Conservation (phyloP, 2,329 filamentous ascomycete genomes). For the Colletotrichum shisoi region DNA sequence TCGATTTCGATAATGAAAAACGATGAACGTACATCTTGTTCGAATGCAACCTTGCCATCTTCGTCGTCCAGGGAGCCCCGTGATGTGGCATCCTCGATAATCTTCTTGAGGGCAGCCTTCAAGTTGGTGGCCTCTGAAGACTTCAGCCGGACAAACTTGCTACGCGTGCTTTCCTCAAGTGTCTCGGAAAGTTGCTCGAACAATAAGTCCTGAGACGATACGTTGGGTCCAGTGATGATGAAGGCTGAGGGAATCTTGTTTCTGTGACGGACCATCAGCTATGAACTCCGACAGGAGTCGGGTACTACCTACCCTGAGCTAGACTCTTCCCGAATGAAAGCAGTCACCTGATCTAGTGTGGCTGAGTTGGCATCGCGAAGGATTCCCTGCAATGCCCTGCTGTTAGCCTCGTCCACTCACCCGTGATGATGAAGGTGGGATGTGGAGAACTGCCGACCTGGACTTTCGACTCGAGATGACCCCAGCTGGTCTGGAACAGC, state of each 20-base stretch:
- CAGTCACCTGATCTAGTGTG: slow-evolving; percentile 65
- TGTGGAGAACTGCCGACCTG: slow-evolving; percentile 55
- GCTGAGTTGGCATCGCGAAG: slow-evolving; percentile 67
- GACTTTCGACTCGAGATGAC: slow-evolving; percentile 68
- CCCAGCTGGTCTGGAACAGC: slow-evolving; percentile 71
- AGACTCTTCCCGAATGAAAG: slow-evolving; percentile 59
- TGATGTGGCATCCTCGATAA: slow-evolving; percentile 72
- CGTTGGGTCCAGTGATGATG: slow-evolving; percentile 79
- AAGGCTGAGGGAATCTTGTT: slow-evolving; percentile 72
- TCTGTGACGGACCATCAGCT: slow-evolving; percentile 28
- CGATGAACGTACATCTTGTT: slow-evolving; percentile 56
- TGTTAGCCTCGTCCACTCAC: background rate
- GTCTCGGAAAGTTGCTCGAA: slow-evolving; percentile 72
- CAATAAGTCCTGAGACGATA: slow-evolving; percentile 76
- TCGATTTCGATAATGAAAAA: background rate
- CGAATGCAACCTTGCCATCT: slow-evolving; percentile 56
- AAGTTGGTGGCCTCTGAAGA: slow-evolving; percentile 77
- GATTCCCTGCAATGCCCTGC: slow-evolving; percentile 54
- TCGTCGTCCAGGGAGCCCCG: slow-evolving; percentile 60
- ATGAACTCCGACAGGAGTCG: background rate
- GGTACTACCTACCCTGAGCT: slow-evolving; percentile 41
- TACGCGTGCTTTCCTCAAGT: slow-evolving; percentile 57
- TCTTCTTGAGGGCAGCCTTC: slow-evolving; percentile 74
- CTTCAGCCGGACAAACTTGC: slow-evolving; percentile 70
- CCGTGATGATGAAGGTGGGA: too few relatives aligned